These are phyloP conservation scores for Tulasnella sp. DNA, from an alignment of 768 basidiomycete genomes.

Conservation along the genomic window DNA sequence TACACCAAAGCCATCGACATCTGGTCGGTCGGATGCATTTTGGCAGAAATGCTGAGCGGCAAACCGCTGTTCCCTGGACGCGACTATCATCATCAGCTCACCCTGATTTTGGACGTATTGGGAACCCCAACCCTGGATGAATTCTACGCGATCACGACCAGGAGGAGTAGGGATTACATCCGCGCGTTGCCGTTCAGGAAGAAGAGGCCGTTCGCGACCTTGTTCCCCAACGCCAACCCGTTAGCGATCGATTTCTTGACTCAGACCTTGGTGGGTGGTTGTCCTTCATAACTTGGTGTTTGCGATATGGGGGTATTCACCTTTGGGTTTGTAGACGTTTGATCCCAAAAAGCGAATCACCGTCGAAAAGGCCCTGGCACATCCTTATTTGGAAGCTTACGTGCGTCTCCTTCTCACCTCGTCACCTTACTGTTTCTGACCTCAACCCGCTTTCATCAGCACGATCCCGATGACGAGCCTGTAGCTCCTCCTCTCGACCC, in stretches of 20 bases:
- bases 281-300: background rate
- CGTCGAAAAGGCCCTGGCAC: constrained; percentile 91
- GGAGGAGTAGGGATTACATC: constrained; percentile 81
- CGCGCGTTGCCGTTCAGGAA: constrained; percentile 86
- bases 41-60: constrained; percentile 92
- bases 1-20: constrained; percentile 55
- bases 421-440: background rate
- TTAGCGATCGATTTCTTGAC: constrained; percentile 76
- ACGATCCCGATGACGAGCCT: constrained; percentile 97
- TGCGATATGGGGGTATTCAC: background rate
- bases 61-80: constrained; percentile 93
- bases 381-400: constrained; percentile 93
- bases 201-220: constrained; percentile 65
- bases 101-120: constrained; percentile 91
- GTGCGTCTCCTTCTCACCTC: constrained; percentile 50
- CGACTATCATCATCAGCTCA: constrained; percentile 94
- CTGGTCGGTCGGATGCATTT: constrained; percentile 44
- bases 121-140: constrained; percentile 91
- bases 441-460: constrained; percentile 49
- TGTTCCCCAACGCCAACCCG: constrained; percentile 77
- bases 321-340: constrained; percentile 67
- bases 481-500: constrained; percentile 93
- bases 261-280: constrained; percentile 66
- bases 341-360: constrained; percentile 97
- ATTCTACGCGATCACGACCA: constrained; percentile 88